Percentiles rank a stretch among this genome's conserved stretches.
Conservation (phyloP, 441 rosid species). For the Rhodomyrtus psidioides region DNA sequence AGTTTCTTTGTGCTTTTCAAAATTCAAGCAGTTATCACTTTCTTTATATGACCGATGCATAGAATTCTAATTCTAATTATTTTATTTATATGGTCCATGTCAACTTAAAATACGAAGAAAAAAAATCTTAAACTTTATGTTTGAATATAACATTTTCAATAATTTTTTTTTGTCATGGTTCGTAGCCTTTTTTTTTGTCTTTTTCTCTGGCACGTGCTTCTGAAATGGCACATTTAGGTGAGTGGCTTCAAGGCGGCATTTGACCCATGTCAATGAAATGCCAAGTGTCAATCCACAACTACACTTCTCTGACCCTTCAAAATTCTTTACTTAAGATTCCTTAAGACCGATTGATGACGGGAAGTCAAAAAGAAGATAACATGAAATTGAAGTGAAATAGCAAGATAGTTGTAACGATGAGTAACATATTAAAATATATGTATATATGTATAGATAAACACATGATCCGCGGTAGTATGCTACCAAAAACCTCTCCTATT, state of each 20-base stretch:
- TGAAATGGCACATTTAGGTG: neutral
- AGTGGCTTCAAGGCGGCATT: neutral
- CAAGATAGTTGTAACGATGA: neutral
- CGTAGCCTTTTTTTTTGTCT: neutral
- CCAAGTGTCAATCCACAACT: neutral
- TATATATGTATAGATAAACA: neutral
- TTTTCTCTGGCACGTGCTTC: neutral
- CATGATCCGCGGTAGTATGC: neutral
- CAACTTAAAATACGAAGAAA: neutral
- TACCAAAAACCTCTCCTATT: neutral
- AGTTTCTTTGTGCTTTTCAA: neutral
- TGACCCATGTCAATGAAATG: neutral
- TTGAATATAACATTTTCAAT: neutral
- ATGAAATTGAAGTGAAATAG: neutral
- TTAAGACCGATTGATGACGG: neutral
- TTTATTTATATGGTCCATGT: neutral
- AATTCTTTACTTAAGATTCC: neutral
- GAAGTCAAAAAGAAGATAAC: too few species aligned
- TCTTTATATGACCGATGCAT: neutral
- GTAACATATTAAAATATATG: neutral
- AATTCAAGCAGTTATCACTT: neutral
- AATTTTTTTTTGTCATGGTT: too few species aligned
- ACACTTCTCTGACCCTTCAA: neutral
- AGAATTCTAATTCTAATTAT: neutral
- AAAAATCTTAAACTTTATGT: neutral